These are phyloP conservation scores for Neofusicoccum ribis DNA, from an alignment of 2,329 filamentous ascomycete genomes.

Conservation along the genomic window DNA sequence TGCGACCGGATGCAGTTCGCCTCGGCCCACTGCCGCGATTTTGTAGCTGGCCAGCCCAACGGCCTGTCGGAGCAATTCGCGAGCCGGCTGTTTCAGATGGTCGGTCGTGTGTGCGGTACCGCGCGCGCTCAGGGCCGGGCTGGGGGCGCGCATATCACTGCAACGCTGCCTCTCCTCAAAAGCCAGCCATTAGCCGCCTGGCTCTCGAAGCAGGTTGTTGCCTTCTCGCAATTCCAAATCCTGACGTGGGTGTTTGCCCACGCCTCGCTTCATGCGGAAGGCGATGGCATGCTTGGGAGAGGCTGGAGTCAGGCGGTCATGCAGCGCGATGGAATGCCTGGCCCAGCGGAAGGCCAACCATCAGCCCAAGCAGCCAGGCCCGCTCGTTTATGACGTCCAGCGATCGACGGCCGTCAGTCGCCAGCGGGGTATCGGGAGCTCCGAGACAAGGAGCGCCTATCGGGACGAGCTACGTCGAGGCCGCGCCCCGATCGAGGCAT, in stretches of 20 bases:
- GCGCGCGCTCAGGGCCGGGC: background rate
- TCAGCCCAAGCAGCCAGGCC: slow-evolving; percentile 5
- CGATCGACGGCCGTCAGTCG: slow-evolving; percentile 1
- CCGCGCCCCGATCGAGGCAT: slow-evolving; percentile 17
- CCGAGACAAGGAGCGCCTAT: slow-evolving; percentile 20
- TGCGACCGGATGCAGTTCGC: slow-evolving; percentile 18
- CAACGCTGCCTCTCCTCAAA: slow-evolving; percentile 6
- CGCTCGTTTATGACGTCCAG: slow-evolving; percentile 5
- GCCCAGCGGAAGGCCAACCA: slow-evolving; percentile 9
- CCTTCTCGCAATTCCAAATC: slow-evolving; percentile 18
- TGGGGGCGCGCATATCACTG: slow-evolving; percentile 4
- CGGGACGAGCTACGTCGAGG: background rate
- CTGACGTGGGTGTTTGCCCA: background rate
- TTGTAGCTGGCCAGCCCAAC: slow-evolving; percentile 13
- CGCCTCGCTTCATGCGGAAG: slow-evolving; percentile 5
- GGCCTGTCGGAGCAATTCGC: slow-evolving; percentile 15
- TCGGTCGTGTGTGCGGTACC: background rate
- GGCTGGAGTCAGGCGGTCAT: slow-evolving; percentile 15
- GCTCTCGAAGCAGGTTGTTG: background rate
- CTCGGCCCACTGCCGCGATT: slow-evolving; percentile 6
- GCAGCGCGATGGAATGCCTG: slow-evolving; percentile 16
- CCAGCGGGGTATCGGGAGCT: slow-evolving; percentile 20
- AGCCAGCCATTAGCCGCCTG: slow-evolving; percentile 5
- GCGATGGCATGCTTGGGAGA: slow-evolving; percentile 9
- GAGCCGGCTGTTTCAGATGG: slow-evolving; percentile 19